Percentiles rank a stretch among this genome's conserved stretches.
Evolutionary conservation across 495 filamentous ascomycete genomes (phyloP).

Genomic region (Margaritispora aquatica): DNA sequence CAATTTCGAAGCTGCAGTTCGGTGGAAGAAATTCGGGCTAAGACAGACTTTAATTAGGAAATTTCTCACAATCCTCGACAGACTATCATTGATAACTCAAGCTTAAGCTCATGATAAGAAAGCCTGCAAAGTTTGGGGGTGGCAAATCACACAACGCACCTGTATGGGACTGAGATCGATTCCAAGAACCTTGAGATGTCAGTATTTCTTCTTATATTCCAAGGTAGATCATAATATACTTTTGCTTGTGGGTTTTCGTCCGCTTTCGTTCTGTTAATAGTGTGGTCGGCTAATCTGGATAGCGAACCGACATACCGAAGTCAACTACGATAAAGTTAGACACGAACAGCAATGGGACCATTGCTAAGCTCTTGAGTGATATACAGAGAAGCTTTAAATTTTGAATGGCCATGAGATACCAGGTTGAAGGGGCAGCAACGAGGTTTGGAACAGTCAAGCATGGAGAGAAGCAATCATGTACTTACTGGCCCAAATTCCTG

Average conservation of each 20-base stretch:
- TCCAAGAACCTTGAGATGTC: constrained; percentile 33
- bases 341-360: neutral
- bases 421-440: too few species aligned
- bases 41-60: neutral
- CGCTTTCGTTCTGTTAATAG: neutral
- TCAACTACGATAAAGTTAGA: neutral
- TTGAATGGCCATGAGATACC: too few species aligned
- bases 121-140: constrained; percentile 36
- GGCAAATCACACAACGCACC: constrained; percentile 33
- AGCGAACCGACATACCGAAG: neutral
- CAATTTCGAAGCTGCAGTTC: constrained; percentile 33
- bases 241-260: neutral
- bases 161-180: constrained; percentile 50
- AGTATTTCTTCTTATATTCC: neutral
- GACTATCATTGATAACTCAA: too few species aligned
- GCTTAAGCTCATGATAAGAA: too few species aligned
- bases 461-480: too few species aligned
- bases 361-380: too few species aligned
- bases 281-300: neutral
- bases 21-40: neutral
- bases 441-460: too few species aligned
- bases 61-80: too few species aligned
- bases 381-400: too few species aligned
- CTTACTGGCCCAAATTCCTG: neutral
- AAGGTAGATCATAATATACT: neutral